These are phyloP conservation scores for Cercospora janseana DNA, from an alignment of 2,329 filamentous ascomycete genomes.

Conservation along the genomic window DNA sequence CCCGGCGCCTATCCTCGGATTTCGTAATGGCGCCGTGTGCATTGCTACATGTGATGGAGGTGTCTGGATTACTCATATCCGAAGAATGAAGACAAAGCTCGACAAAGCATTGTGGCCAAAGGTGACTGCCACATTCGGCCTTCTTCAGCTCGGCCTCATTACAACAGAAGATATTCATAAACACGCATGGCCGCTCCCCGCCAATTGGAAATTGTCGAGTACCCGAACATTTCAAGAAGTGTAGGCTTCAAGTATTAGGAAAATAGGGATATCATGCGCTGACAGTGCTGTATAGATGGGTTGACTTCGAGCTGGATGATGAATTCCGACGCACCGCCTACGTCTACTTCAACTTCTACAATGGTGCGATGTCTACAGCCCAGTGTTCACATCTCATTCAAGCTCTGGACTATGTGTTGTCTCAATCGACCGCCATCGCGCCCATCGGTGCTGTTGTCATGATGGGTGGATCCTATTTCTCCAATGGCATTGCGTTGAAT, in stretches of 20 bases:
- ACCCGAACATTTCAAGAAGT: constrained; percentile 43
- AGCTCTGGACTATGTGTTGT: constrained; percentile 40
- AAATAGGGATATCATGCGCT: neutral
- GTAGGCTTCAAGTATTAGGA: neutral
- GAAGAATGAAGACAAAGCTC: constrained; percentile 41
- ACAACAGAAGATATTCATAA: constrained; percentile 22
- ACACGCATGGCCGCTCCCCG: constrained; percentile 22
- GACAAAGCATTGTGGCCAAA: constrained; percentile 46
- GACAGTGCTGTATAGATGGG: constrained; percentile 27
- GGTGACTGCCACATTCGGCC: constrained; percentile 40
- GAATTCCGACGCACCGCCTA: constrained; percentile 38
- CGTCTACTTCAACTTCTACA: constrained; percentile 47
- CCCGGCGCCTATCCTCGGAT: constrained; percentile 38
- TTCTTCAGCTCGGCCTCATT: constrained; percentile 40
- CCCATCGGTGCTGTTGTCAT: constrained; percentile 42
- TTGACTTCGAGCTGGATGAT: constrained; percentile 39
- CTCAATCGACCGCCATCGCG: constrained; percentile 30
- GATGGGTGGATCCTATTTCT: constrained; percentile 47
- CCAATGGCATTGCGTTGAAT: constrained; percentile 47
- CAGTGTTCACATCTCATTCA: constrained; percentile 42
- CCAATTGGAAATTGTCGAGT: constrained; percentile 35
- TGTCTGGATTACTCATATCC: constrained; percentile 45
- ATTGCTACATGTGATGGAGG: constrained; percentile 43
- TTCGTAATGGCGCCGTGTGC: constrained; percentile 39
- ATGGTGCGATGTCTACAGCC: constrained; percentile 45